These are phyloP conservation scores for Trichocladium uniseriatum DNA, from an alignment of 495 filamentous ascomycete species.

Conservation along the genomic window DNA sequence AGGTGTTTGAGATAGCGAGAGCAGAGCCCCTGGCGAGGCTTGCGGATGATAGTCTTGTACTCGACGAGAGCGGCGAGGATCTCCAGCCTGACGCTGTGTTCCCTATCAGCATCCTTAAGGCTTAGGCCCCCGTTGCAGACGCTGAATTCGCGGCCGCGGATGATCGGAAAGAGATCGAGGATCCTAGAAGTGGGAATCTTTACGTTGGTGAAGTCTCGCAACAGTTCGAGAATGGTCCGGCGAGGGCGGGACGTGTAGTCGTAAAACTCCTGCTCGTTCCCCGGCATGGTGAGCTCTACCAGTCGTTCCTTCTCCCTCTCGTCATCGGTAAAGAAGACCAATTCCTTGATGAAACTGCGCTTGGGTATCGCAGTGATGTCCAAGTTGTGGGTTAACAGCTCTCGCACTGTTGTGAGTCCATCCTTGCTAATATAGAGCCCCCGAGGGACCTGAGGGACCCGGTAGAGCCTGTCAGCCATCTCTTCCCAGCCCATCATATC, in stretches of 20 bases:
- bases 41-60: conserved; percentile 81
- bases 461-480: conserved; percentile 51
- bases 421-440: conserved; percentile 1
- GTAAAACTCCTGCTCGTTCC: conserved; percentile 79
- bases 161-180: conserved; percentile 59
- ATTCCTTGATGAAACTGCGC: conserved; percentile 68
- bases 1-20: conserved; percentile 73
- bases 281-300: conserved; percentile 65
- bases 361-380: conserved; percentile 85
- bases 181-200: conserved; percentile 68
- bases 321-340: conserved; percentile 65
- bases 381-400: conserved; percentile 68
- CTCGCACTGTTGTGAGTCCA: conserved; percentile 50
- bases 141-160: conserved; percentile 78
- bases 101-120: neutral
- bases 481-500: conserved; percentile 64
- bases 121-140: conserved; percentile 63
- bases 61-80: conserved; percentile 85
- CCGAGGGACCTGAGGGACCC: neutral
- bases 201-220: conserved; percentile 81
- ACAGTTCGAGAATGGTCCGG: conserved; percentile 80
- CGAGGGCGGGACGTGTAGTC: conserved; percentile 93
- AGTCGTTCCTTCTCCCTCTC: conserved; percentile 70
- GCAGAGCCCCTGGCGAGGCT: conserved; percentile 78
- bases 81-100: conserved; percentile 46